Evolutionary conservation across 2,329 filamentous ascomycete genomes (phyloP).

Genomic region (Cadophora sp.): DNA sequence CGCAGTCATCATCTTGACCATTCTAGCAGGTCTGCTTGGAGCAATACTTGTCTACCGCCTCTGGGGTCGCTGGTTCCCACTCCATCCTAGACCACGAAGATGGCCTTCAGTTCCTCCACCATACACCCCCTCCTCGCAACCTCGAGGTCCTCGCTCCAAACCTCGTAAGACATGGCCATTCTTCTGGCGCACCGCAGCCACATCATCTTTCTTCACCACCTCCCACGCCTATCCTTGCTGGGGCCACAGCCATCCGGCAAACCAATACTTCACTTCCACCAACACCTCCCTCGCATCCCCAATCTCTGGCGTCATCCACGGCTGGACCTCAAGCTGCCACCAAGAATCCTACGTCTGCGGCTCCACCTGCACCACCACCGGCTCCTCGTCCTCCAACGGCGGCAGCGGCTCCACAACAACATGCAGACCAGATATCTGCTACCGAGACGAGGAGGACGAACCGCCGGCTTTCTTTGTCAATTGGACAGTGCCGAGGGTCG

Average conservation of each 20-base stretch:
- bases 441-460: neutral
- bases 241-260: neutral
- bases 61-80: conserved; percentile 1
- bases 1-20: conserved; percentile 6
- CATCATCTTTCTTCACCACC: neutral
- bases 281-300: neutral
- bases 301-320: neutral
- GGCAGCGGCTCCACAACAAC: neutral
- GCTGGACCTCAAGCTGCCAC: neutral
- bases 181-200: conserved; percentile 2
- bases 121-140: neutral
- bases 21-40: neutral
- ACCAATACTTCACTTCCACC: conserved; percentile 1
- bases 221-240: conserved; percentile 7
- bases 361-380: neutral
- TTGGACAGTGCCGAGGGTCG: neutral
- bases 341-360: neutral
- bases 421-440: neutral
- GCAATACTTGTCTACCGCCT: neutral
- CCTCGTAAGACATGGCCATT: neutral
- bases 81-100: neutral
- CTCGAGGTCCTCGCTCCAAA: neutral
- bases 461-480: neutral
- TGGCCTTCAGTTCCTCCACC: neutral
- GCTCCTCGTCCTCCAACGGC: neutral